A percentile compares a stretch with the other conserved stretches of the same genome.
phyloP scores from a whole-genome alignment of 805 yeast genomes.

The Barnettozyma californica region DNA sequence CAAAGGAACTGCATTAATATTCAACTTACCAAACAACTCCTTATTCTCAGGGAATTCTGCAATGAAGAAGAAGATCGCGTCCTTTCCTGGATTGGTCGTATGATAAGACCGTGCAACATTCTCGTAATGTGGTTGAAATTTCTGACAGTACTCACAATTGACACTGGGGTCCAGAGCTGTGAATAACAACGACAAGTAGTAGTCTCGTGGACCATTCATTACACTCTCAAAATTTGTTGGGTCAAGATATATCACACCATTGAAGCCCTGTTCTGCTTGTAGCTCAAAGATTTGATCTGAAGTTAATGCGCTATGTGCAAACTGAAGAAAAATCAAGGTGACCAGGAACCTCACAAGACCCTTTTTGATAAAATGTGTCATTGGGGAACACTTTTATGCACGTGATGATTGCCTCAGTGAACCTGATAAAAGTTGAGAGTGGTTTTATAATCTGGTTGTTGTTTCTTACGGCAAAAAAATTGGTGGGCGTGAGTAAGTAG shows the following conservation, averaged over 20 bases:
- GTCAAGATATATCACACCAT: constrained; percentile 34
- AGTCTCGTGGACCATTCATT: constrained; percentile 45
- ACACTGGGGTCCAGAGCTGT: constrained; percentile 42
- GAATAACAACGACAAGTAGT: constrained; percentile 45
- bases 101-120: constrained; percentile 40
- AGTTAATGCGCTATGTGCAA: constrained; percentile 10
- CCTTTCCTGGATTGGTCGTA: constrained; percentile 36
- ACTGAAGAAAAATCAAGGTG: neutral
- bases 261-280: constrained; percentile 9
- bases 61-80: constrained; percentile 40
- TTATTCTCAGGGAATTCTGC: constrained; percentile 47
- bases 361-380: neutral
- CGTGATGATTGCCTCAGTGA: neutral
- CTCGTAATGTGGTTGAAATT: constrained; percentile 36
- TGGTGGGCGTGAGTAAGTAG: too few species aligned
- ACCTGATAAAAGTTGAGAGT: neutral
- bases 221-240: constrained; percentile 35
- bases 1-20: constrained; percentile 53
- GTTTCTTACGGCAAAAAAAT: neutral
- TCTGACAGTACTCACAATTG: constrained; percentile 44
- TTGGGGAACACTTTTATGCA: neutral
- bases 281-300: constrained; percentile 11
- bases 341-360: neutral
- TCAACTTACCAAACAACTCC: constrained; percentile 35
- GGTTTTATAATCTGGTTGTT: too few species aligned